Conservation (phyloP, 1,139 yeast genomes). For the Saccharomycopsis hybrid region DNA sequence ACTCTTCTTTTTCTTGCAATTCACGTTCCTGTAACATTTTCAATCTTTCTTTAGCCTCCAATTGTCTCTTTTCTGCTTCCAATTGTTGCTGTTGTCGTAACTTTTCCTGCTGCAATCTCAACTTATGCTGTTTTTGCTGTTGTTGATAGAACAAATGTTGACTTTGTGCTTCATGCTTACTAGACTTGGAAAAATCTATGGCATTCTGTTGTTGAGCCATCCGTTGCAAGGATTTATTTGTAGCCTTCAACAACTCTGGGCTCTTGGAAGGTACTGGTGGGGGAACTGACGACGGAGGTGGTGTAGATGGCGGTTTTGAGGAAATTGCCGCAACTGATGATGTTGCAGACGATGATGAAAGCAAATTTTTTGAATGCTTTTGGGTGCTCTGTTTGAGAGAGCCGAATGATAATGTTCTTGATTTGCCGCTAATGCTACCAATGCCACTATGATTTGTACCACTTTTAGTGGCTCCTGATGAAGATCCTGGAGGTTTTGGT, state of each 20-base stretch:
- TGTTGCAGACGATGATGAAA: constrained; percentile 1
- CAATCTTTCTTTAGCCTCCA: constrained; percentile 17
- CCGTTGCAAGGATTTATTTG: constrained; percentile 7
- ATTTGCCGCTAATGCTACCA: no score
- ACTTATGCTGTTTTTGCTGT: constrained; percentile 24
- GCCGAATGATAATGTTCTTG: constrained; percentile 22
- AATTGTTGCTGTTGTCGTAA: constrained; percentile 18
- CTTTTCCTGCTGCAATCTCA: constrained; percentile 20
- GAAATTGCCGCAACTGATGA: not conserved
- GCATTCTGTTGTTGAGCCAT: constrained; percentile 15
- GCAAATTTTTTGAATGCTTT: constrained; percentile 25
- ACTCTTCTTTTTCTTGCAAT: constrained; percentile 8
- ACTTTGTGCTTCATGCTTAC: constrained; percentile 22
- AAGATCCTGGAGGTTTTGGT: no score
- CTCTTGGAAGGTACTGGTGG: constrained; percentile 24
- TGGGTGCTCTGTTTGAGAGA: no score
- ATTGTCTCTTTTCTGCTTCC: constrained; percentile 14
- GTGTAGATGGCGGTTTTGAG: constrained; percentile 30
- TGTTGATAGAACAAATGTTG: constrained; percentile 23
- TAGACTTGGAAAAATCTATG: constrained; percentile 18
- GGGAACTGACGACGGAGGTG: constrained; percentile 22
- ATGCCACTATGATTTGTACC: constrained; percentile 17
- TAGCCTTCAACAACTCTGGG: constrained; percentile 15
- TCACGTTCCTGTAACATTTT: constrained; percentile 18
- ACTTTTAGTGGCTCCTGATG: no score